A percentile compares a stretch with the other conserved stretches of the same genome.
These are phyloP conservation scores for Hordeum marinum DNA, from an alignment of 176 grass and related monocot species.

Conservation along the genomic window DNA sequence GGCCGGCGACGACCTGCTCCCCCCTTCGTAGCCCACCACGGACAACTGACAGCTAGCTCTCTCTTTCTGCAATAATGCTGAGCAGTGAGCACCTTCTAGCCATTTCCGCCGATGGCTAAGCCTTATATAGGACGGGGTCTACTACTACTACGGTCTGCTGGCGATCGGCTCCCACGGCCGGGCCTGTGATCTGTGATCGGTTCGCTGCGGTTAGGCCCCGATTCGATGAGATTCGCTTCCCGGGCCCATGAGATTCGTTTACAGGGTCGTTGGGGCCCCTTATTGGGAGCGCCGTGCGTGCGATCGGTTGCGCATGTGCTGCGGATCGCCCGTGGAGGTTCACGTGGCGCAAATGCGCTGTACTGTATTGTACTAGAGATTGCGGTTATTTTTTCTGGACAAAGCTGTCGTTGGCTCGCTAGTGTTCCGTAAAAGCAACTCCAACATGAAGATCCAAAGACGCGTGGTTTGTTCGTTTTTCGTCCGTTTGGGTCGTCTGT, in stretches of 20 bases:
- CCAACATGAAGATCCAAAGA: too few relatives aligned
- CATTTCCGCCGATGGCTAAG: not conserved
- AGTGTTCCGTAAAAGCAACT: too few relatives aligned
- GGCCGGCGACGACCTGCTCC: not conserved
- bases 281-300: not conserved
- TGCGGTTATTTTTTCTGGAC: too few relatives aligned
- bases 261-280: not conserved
- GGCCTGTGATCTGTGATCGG: not conserved
- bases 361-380: not conserved
- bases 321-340: not conserved
- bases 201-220: not conserved
- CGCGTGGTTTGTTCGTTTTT: too few relatives aligned
- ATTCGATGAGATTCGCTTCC: not conserved
- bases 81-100: too few relatives aligned
- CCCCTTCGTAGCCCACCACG: not conserved
- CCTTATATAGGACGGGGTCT: not conserved
- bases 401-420: too few relatives aligned
- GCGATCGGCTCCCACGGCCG: too few relatives aligned
- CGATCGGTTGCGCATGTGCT: slow-evolving; percentile 15
- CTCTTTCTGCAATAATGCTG: not conserved
- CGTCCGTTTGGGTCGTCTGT: too few relatives aligned
- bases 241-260: not conserved
- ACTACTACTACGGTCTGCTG: too few relatives aligned
- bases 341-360: not conserved
- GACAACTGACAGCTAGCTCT: not conserved